These are phyloP conservation scores for Aspergillus sp. DNA, from an alignment of 2,329 filamentous ascomycete species.

Conservation along the genomic window DNA sequence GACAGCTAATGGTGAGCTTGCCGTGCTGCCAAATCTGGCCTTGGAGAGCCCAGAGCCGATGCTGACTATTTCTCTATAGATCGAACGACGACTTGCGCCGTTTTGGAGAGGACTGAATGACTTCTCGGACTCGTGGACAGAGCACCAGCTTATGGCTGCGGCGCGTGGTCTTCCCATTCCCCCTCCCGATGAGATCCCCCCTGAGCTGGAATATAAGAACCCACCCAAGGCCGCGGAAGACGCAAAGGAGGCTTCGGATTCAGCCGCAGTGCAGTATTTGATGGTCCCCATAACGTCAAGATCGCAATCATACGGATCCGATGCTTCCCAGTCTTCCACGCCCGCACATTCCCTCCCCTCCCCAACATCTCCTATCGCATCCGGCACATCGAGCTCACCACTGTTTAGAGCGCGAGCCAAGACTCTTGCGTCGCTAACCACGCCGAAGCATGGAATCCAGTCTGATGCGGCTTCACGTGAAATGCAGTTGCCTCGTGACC, in stretches of 20 bases:
- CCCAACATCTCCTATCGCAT: conserved; percentile 57
- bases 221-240: conserved; percentile 47
- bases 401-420: conserved; percentile 83
- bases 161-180: conserved; percentile 83
- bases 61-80: conserved; percentile 57
- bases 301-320: conserved; percentile 77
- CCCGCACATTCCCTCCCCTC: conserved; percentile 63
- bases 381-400: conserved; percentile 52
- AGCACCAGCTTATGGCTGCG: conserved; percentile 91
- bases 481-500: conserved; percentile 75
- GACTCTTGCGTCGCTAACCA: conserved; percentile 80
- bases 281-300: conserved; percentile 77
- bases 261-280: conserved; percentile 66
- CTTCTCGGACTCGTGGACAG: conserved; percentile 84
- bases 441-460: conserved; percentile 70
- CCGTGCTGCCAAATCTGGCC: not conserved
- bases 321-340: conserved; percentile 66
- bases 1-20: conserved; percentile 79
- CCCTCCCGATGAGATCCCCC: conserved; percentile 76
- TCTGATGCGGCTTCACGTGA: conserved; percentile 75
- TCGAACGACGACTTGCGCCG: conserved; percentile 86
- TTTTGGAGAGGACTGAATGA: conserved; percentile 96
- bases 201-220: conserved; percentile 62
- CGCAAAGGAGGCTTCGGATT: conserved; percentile 53
- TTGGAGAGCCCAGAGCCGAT: not conserved